A percentile compares a stretch with the other conserved stretches of the same genome.
Evolutionary conservation across 106 monocot species (phyloP).

Genomic region (Dioscorea dumetorum): DNA sequence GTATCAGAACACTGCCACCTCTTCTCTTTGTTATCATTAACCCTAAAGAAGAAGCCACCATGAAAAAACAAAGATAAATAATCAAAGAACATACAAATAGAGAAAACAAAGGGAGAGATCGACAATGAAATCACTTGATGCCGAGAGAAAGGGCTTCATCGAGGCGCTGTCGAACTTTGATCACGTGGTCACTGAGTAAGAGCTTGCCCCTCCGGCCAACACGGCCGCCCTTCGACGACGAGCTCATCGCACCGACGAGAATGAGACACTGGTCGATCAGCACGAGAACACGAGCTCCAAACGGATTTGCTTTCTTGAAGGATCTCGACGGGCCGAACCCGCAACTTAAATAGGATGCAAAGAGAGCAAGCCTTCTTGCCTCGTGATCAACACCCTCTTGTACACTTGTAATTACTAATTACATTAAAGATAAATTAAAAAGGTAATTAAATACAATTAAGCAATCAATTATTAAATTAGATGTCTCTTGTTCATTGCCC

Average conservation of each 20-base stretch:
- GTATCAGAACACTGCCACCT: conserved; percentile 52
- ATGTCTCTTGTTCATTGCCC: too few relatives aligned
- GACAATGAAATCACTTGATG: conserved; percentile 23
- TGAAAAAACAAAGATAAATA: neutral
- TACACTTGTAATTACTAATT: too few relatives aligned
- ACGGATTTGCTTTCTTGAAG: too few relatives aligned
- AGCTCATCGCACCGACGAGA: neutral
- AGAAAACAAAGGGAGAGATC: neutral
- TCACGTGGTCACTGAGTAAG: conserved; percentile 28
- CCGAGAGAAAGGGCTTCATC: conserved; percentile 50
- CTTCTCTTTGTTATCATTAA: conserved; percentile 20
- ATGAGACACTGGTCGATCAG: too few relatives aligned
- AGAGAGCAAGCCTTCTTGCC: too few relatives aligned
- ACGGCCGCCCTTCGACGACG: conserved; percentile 9
- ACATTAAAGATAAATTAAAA: too few relatives aligned
- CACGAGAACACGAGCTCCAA: too few relatives aligned
- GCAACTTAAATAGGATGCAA: too few relatives aligned
- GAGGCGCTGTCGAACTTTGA: conserved; percentile 48
- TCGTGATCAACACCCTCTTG: too few relatives aligned
- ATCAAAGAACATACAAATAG: neutral
- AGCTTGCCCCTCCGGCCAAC: conserved; percentile 22
- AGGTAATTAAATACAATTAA: too few relatives aligned
- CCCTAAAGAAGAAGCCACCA: conserved; percentile 12
- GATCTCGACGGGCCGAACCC: too few relatives aligned
- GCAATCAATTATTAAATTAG: too few relatives aligned